Conservation (phyloP, 2,329 filamentous ascomycete species). For the Colletotrichum neosansevieriae region DNA sequence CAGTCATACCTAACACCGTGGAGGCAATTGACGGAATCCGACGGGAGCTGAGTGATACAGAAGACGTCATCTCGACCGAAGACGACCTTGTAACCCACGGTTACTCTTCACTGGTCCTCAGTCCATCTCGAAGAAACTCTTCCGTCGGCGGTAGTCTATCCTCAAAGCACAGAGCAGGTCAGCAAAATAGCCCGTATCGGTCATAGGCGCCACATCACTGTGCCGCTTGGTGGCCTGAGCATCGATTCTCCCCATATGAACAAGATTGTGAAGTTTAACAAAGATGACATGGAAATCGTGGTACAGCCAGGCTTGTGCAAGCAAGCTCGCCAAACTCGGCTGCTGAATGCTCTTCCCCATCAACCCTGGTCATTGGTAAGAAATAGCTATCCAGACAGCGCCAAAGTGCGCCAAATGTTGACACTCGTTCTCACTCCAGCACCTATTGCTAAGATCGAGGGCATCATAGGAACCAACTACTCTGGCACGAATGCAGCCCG, state of each 20-base stretch:
- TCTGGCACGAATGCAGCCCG: no score
- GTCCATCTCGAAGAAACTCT: background rate
- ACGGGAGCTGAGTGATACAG: conserved; percentile 50
- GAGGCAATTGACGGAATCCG: conserved; percentile 69
- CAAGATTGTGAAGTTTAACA: conserved; percentile 70
- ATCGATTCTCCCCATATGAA: conserved; percentile 78
- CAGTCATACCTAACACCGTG: background rate
- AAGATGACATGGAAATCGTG: conserved; percentile 76
- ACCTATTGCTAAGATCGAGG: no score
- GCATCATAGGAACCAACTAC: no score
- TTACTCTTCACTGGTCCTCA: background rate
- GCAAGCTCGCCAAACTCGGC: conserved; percentile 18
- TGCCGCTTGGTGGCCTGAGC: conserved; percentile 74
- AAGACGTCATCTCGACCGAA: conserved; percentile 5
- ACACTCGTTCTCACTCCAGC: no score
- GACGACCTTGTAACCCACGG: background rate
- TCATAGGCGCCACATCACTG: conserved; percentile 67
- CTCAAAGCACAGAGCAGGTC: background rate
- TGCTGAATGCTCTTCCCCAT: conserved; percentile 76
- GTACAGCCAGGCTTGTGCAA: conserved; percentile 77
- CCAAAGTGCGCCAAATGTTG: conserved; percentile 42
- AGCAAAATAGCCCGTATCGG: background rate
- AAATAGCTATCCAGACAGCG: conserved; percentile 52
- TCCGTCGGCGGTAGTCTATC: background rate
- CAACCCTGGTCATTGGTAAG: conserved; percentile 76